Evolutionary conservation across 2,329 filamentous ascomycete species (phyloP).

Genomic region (Aspergillus tubingensis): DNA sequence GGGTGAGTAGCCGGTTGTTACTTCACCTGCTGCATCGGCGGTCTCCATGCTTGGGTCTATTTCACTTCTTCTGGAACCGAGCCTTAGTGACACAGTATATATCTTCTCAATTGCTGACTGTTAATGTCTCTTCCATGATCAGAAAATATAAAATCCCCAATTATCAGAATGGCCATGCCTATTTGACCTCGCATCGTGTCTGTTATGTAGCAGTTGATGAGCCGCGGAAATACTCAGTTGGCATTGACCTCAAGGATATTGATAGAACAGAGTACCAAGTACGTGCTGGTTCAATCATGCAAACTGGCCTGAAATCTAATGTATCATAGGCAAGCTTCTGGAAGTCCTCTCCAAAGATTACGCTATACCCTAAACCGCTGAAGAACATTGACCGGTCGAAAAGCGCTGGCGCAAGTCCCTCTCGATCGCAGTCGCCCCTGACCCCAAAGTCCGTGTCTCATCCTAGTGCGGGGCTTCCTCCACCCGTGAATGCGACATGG

Average conservation of each 20-base stretch:
- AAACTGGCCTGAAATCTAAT: conserved; percentile 15
- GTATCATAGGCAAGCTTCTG: conserved; percentile 75
- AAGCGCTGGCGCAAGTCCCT: conserved; percentile 50
- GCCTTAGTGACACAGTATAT: not conserved
- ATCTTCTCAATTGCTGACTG: conserved; percentile 9
- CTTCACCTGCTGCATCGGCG: conserved; percentile 9
- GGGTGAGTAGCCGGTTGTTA: conserved; percentile 63
- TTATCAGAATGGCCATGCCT: conserved; percentile 94
- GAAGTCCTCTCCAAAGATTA: conserved; percentile 93
- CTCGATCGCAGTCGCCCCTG: conserved; percentile 32
- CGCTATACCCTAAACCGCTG: conserved; percentile 76
- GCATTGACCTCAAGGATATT: conserved; percentile 85
- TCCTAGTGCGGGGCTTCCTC: conserved; percentile 37
- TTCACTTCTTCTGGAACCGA: conserved; percentile 1
- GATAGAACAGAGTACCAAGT: conserved; percentile 90
- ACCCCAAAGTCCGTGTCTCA: conserved; percentile 35
- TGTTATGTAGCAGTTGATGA: conserved; percentile 93
- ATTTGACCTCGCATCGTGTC: conserved; percentile 90
- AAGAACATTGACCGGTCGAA: conserved; percentile 62
- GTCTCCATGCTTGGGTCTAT: not conserved
- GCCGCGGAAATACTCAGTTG: conserved; percentile 79
- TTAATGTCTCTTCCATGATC: conserved; percentile 20
- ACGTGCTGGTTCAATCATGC: conserved; percentile 30
- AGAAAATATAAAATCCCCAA: conserved; percentile 95
- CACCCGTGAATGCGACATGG: conserved; percentile 71